phyloP scores from a whole-genome alignment of 805 yeast species.

The Candida saitoana region DNA sequence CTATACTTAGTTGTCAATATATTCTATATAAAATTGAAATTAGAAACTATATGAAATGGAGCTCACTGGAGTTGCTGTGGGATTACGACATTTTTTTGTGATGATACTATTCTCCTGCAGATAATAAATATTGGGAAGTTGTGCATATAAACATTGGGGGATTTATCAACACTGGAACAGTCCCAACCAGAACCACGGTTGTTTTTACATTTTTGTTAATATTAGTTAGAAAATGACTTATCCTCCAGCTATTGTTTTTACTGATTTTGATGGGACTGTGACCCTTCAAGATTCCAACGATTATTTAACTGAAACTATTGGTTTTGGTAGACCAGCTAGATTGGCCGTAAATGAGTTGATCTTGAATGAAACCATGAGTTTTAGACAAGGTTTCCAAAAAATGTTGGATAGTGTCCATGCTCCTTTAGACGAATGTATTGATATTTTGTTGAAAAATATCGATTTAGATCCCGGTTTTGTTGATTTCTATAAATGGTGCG shows the following conservation, averaged over 20 bases:
- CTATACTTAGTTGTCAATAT: neutral
- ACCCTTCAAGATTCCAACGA: constrained; percentile 95
- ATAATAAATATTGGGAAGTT: neutral
- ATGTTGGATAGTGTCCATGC: constrained; percentile 79
- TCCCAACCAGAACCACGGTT: too few relatives aligned
- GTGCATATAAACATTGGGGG: neutral
- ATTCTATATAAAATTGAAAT: neutral
- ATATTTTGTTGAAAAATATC: constrained; percentile 58
- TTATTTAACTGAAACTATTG: constrained; percentile 80
- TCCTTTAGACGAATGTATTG: constrained; percentile 81
- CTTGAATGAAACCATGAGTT: constrained; percentile 60
- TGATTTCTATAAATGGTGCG: constrained; percentile 76
- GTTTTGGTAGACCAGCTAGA: constrained; percentile 74
- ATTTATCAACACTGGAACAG: too few relatives aligned
- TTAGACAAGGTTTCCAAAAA: constrained; percentile 76
- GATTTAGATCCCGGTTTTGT: constrained; percentile 88
- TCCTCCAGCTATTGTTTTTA: constrained; percentile 73
- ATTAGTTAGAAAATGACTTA: neutral
- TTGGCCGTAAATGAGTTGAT: constrained; percentile 66
- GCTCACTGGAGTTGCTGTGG: neutral
- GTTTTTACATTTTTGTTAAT: too few relatives aligned
- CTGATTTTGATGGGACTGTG: constrained; percentile 98
- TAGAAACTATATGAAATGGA: too few relatives aligned
- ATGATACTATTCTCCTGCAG: neutral
- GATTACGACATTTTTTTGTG: neutral